Evolutionary conservation across 768 basidiomycete species (phyloP), one percentile per base, ranked within the genome.

Genomic region (Naganishia antarctica): DNA sequence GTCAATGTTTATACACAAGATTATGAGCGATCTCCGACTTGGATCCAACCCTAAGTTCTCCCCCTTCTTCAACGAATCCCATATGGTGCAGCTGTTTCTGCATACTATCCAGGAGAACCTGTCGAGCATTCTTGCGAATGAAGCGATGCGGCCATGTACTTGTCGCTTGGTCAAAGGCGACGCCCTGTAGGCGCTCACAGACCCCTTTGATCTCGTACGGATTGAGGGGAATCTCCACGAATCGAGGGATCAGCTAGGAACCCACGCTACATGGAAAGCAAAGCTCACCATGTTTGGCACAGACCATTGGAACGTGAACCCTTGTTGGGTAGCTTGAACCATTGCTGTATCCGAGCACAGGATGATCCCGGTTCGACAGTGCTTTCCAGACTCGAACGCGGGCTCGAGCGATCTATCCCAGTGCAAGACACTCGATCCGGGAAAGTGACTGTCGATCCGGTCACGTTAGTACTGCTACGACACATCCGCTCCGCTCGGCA

Each of bases 151-250:
- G 74, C 76, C 76, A 77, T 9, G 70, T 68, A 7, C 72, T 73
- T 7, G 72, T 72, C 6, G 75, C 75, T 64, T 76, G 71, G 16
- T 61, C 48, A 64, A 72, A 76, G 1, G 71, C 50, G 13, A 73
- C 28, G 16, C 28, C 4, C 47, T 66, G 41, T 12, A 74, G 53
- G 3, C 46, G 45, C 4, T 65, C 40, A n/a, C 64, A 59, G 23
- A 76, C 69, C 13, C 48, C 26, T 4, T 71, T 28, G 4, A 72
- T 66, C 11, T 68, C 68, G 13, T 65, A 32, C 1, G 76, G 76
- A 23, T 69, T 63, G 23, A 77, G 68, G 0, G 76, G 76, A 34
- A 77, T 77, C 75, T 76, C n/a, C n/a, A n/a, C n/a, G n/a, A n/a
- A 45, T 21, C 16, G 23, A 31, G 16, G 12, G 3, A 53, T 64